Evolutionary conservation across 345 rosid genomes (phyloP).

Genomic region (Corchorus capsularis): DNA sequence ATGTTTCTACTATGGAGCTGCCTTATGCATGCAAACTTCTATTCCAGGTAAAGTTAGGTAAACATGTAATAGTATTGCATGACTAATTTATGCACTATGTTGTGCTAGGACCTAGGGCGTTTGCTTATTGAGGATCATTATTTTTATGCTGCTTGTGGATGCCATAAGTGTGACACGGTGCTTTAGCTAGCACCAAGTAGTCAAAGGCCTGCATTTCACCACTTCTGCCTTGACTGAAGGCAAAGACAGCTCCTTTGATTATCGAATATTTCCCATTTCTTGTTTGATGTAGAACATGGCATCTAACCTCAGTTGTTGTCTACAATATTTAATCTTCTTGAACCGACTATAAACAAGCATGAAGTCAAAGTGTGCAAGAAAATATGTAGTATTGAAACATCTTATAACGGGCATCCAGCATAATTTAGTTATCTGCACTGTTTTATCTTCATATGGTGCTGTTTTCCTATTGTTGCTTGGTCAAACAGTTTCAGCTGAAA

Average conservation of each 20-base stretch:
- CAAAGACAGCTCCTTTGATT: not conserved
- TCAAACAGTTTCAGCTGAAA: not conserved
- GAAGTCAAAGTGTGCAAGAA: not conserved
- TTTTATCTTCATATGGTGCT: not conserved
- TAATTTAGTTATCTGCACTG: no score
- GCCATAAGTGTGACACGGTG: not conserved
- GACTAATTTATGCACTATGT: not conserved
- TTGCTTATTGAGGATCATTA: not conserved
- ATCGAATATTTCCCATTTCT: not conserved
- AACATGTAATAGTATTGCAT: not conserved
- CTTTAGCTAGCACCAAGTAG: not conserved
- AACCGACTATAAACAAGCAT: not conserved
- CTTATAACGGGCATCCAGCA: no score
- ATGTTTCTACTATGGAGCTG: slow-evolving; percentile 77
- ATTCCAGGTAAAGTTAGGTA: slow-evolving; percentile 54
- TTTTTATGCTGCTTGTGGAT: not conserved
- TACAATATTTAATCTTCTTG: not conserved
- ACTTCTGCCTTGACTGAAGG: not conserved
- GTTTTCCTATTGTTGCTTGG: not conserved
- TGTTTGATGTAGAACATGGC: not conserved
- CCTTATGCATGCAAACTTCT: slow-evolving; percentile 98
- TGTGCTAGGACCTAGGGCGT: not conserved
- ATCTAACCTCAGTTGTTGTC: not conserved
- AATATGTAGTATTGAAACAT: no score
- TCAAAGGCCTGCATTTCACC: not conserved